phyloP scores from a whole-genome alignment of 306 rosid species.

The Castanopsis chinensis region DNA sequence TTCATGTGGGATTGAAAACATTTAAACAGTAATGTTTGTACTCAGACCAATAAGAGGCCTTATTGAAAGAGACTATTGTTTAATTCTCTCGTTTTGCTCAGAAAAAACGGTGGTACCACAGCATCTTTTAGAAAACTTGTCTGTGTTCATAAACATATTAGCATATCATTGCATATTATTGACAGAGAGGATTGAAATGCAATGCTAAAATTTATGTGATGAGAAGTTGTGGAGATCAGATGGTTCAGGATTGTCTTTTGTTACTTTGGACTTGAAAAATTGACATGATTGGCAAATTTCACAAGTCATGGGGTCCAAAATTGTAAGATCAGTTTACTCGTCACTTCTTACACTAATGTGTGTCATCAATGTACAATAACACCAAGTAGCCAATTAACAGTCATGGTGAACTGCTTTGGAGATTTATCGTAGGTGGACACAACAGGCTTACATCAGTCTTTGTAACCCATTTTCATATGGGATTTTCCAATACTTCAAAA shows the following conservation, averaged over 20 bases:
- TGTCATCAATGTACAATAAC: background rate
- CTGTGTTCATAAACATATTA: too few species aligned
- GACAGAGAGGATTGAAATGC: background rate
- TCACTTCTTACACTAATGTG: background rate
- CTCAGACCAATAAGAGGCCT: too few species aligned
- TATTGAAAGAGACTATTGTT: too few species aligned
- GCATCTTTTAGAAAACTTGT: too few species aligned
- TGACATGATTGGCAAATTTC: too few species aligned
- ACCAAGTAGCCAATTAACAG: background rate
- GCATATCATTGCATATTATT: background rate
- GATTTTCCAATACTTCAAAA: background rate
- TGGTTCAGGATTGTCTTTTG: background rate
- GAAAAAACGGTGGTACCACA: too few species aligned
- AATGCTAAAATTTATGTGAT: background rate
- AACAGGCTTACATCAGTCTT: background rate
- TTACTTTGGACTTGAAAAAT: too few species aligned
- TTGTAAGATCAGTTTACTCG: background rate
- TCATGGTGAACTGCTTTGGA: background rate
- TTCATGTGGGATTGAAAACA: too few species aligned
- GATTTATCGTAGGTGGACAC: background rate
- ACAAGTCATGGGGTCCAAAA: background rate
- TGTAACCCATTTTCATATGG: background rate
- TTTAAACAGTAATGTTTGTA: too few species aligned
- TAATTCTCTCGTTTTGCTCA: too few species aligned
- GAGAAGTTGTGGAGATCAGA: background rate